Base-by-base conservation (phyloP, 805 yeast genomes). In the Yarrowia osloensis region DNA sequence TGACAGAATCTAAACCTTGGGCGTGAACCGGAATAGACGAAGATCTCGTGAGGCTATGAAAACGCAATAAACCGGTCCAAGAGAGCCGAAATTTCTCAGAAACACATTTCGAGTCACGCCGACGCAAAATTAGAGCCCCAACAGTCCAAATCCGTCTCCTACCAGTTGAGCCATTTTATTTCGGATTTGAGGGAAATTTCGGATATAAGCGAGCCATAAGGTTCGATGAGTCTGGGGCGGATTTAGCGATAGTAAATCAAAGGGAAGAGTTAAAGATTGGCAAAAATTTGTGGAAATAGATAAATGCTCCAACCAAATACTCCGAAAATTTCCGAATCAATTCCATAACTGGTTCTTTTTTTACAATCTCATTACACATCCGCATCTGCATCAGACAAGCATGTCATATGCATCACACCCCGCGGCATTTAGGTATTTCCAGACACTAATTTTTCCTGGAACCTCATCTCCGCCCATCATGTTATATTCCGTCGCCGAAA, bases 391-490 rank as follows among this genome's bases (percentile, higher is more conserved):
- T 31, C 15, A 15, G 21, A 21, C 21, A 50, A 19, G 57, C 57
- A 33, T 50, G 21, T 33, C 57, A 50, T 50, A 50, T 50, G 57
- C 57, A 33, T 50, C 33, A 31, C 57, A 50, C 57, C 57, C 57
- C 57, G 57, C 57, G 57, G 57, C 57, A 50, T 50, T 50, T 50
- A 50, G 57, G 57, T 19, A 50, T 50, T 33, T 50, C 19, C 55
- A 5, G 24, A 12, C 40, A 50, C 57, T 50, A 50, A 29, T 31
- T 31, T 28, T 21, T 31, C 55, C 7, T 19, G 21, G 26, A 4
- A 12, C 55, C 17, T 31, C 57, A 6, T 4, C 15, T 9, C 12
- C 22, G 11, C 26, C 24, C 55, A 19, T 29, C 57, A 50, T 50
- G 57, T 21, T 50, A 12, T 50, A 50, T 22, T 50, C 57, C 8